A percentile compares a stretch with the other conserved stretches of the same genome.
phyloP scores from a whole-genome alignment of 2,329 filamentous ascomycete genomes.

The Acrodontium crateriforme region DNA sequence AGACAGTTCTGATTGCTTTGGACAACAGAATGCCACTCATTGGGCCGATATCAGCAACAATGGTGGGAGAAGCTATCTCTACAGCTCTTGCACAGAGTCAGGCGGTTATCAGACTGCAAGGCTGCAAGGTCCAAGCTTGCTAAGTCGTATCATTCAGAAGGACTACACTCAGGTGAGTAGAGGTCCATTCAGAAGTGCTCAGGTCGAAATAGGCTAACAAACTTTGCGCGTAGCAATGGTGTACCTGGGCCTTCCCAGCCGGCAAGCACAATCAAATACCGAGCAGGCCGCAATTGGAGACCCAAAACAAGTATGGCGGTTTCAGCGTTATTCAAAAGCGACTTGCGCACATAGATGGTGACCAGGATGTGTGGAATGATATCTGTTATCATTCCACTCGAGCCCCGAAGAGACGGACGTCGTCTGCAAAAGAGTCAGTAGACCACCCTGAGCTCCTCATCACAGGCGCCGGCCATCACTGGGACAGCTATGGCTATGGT shows the following conservation, averaged over 20 bases:
- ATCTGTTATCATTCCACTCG: conserved; percentile 37
- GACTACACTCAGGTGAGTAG: conserved; percentile 42
- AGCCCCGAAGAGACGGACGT: conserved; percentile 17
- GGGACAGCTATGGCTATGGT: conserved; percentile 30
- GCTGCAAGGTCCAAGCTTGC: conserved; percentile 31
- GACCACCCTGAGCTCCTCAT: conserved; percentile 38
- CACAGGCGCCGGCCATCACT: conserved; percentile 36
- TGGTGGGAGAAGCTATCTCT: conserved; percentile 33
- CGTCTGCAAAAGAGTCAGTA: conserved; percentile 10
- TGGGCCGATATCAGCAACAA: conserved; percentile 33
- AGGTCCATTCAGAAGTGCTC: no score
- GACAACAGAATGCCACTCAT: conserved; percentile 29
- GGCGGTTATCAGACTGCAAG: conserved; percentile 36
- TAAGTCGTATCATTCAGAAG: conserved; percentile 34
- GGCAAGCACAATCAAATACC: conserved; percentile 34
- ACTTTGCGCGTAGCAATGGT: no score
- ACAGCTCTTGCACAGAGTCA: conserved; percentile 32
- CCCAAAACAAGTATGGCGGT: conserved; percentile 35
- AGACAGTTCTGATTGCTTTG: conserved; percentile 34
- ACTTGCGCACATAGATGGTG: conserved; percentile 39
- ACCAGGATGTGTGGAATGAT: conserved; percentile 39
- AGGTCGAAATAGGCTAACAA: no score
- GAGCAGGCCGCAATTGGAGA: conserved; percentile 27
- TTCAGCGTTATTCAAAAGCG: conserved; percentile 33
- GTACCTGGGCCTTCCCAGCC: conserved; percentile 38